These are phyloP conservation scores for Exophiala lecanii-corni DNA, from an alignment of 2,329 filamentous ascomycete species.

Conservation along the genomic window DNA sequence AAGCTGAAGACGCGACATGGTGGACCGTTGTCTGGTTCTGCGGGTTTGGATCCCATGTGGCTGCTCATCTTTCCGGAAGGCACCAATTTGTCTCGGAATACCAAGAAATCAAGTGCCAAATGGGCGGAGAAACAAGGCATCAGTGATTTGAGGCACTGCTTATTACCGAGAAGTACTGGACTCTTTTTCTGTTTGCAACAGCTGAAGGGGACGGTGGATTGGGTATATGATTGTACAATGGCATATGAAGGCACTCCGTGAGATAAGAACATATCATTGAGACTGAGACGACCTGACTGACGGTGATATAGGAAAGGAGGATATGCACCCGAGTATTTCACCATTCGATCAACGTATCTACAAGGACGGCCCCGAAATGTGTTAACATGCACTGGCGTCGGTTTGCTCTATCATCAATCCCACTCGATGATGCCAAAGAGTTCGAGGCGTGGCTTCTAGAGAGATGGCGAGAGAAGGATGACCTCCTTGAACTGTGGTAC, in stretches of 20 bases:
- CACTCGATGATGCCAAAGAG: constrained; percentile 64
- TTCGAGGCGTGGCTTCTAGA: constrained; percentile 84
- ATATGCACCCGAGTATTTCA: constrained; percentile 89
- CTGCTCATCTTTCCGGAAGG: constrained; percentile 62
- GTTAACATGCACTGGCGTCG: constrained; percentile 96
- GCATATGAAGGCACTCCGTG: constrained; percentile 92
- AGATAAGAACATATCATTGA: constrained; percentile 39
- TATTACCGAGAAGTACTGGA: constrained; percentile 59
- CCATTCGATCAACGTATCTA: constrained; percentile 79
- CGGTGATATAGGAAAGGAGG: constrained; percentile 57
- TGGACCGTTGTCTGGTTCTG: constrained; percentile 44
- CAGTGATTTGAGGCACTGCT: constrained; percentile 54
- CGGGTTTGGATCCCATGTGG: constrained; percentile 60
- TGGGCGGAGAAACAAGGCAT: constrained; percentile 56
- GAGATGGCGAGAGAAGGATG: constrained; percentile 90
- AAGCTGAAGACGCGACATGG: constrained; percentile 49
- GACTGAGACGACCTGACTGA: constrained; percentile 17
- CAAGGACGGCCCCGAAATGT: constrained; percentile 86
- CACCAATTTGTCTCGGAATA: constrained; percentile 56
- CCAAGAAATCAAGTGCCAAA: constrained; percentile 50
- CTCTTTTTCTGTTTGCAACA: constrained; percentile 59
- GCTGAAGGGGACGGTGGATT: constrained; percentile 55
- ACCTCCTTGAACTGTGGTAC: constrained; percentile 76
- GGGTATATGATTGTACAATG: constrained; percentile 75
- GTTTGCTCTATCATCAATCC: constrained; percentile 75